Evolutionary conservation across 176 grass and related monocot species (phyloP), one percentile per base, ranked within the genome.

Genomic region (Avena atlantica): DNA sequence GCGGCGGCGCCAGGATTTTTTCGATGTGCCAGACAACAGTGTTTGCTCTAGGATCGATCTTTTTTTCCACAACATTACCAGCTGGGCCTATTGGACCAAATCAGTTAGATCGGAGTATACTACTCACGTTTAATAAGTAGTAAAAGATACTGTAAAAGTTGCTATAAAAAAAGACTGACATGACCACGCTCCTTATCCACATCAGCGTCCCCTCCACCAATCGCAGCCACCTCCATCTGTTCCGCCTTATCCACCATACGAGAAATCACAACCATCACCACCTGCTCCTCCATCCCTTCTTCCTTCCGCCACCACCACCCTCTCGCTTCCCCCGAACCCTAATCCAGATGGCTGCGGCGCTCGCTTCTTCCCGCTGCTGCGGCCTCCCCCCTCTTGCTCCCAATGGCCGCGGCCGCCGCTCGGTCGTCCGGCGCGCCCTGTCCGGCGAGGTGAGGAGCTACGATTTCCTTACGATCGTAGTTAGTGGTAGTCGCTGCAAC

Each of bases 311-410:
- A 50, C 62, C 15, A 51, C 23, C 36, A 15, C 78, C 31, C 31
- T 34, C 17, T 42, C 34, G 23, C 74, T 25, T 23, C 44, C 40
- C 13, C 58, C 20, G 31, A 70, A 89, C 76, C 84, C 58, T 71
- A 69, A 1, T 23, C 5, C 29, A 76, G 23, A 97, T 97, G 94
- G 90, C 92, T 80, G 88, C 88, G 62, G 81, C 87, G 80, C 84
- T 98, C 57, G 86, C 90, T 76, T 91, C 90, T 76, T 91, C 90
- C 74, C 86, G 78, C 44, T 94, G 88, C 87, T 91, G 70, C 70
- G 83, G 67, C 70, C 83, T 12, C 36, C 69, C 86, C n/a, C 24
- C 87, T 68, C 76, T 20, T 63, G 23, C 53, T 48, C 65, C 67
- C 11, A 85, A 56, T 3, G 14, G 44, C 29, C 79, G 80, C 37